These are phyloP conservation scores for Jacaranda mimosifolia DNA, from an alignment of 257 asterid genomes.

Conservation along the genomic window DNA sequence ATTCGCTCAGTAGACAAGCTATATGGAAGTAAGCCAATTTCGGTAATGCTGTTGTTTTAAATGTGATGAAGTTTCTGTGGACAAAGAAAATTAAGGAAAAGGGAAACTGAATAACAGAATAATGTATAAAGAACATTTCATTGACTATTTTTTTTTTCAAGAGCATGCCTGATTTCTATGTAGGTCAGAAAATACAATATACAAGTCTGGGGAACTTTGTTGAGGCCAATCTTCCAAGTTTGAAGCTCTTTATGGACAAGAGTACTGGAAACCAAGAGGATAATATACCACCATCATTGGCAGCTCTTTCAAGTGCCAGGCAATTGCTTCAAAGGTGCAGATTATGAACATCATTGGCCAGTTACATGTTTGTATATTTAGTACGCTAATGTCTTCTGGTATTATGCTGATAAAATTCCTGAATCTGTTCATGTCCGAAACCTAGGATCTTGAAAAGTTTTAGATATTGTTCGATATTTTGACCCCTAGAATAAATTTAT, in stretches of 20 bases:
- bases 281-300: conserved; percentile 63
- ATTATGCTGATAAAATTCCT: neutral
- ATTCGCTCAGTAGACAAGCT: conserved; percentile 53
- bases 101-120: no score
- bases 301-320: conserved; percentile 84
- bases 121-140: no score
- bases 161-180: conserved; percentile 16
- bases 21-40: conserved; percentile 58
- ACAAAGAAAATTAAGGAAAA: neutral
- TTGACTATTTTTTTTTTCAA: no score
- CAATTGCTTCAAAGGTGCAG: conserved; percentile 80
- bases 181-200: conserved; percentile 56
- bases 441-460: no score
- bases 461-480: neutral
- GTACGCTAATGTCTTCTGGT: neutral
- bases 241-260: conserved; percentile 60
- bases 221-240: conserved; percentile 70
- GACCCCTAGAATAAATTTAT: conserved; percentile 17
- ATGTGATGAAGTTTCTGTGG: neutral
- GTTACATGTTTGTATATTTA: neutral
- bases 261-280: conserved; percentile 44
- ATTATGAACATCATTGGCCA: neutral
- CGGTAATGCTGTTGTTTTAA: neutral
- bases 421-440: no score
- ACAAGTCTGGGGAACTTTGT: conserved; percentile 64